Percentiles rank a stretch among this genome's conserved stretches.
Evolutionary conservation across 108 stramenopile species (phyloP).

Genomic region (Ochromonas danica): DNA sequence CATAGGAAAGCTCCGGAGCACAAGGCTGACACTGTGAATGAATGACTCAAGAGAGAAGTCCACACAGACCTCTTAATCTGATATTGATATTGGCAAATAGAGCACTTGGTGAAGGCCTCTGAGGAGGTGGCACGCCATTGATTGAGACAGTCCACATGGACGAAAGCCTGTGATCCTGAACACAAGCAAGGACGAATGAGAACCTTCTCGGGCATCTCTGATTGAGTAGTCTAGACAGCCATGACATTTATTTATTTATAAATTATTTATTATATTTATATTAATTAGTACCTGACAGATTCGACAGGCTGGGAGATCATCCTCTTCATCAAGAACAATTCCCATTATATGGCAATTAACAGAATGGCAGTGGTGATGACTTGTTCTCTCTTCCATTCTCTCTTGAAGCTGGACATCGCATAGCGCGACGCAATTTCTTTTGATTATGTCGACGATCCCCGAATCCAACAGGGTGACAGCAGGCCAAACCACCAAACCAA

Average conservation of each 20-base stretch:
- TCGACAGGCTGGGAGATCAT: background rate
- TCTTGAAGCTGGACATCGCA: too few species aligned
- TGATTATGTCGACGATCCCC: too few species aligned
- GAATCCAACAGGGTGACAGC: too few species aligned
- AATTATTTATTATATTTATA: background rate
- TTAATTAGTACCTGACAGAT: background rate
- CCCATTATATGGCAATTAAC: background rate
- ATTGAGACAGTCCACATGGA: slow-evolving; percentile 33
- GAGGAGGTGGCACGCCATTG: slow-evolving; percentile 30
- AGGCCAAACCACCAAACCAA: too few species aligned
- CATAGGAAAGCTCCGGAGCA: too few species aligned
- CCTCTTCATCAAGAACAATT: background rate
- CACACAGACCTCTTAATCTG: background rate
- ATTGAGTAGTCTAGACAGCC: background rate
- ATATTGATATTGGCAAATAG: slow-evolving; percentile 18
- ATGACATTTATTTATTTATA: background rate
- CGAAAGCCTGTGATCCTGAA: background rate
- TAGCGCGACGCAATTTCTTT: too few species aligned
- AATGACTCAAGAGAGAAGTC: too few species aligned
- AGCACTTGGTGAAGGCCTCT: background rate
- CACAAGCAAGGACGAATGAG: slow-evolving; percentile 19
- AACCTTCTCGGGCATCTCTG: slow-evolving; percentile 10
- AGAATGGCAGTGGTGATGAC: background rate
- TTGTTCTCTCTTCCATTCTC: too few species aligned
- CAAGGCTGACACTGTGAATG: too few species aligned